Percentiles rank a stretch among this genome's conserved stretches.
Conservation (phyloP, 2,329 filamentous ascomycete species). For the Pseudogymnoascus verrucosus region DNA sequence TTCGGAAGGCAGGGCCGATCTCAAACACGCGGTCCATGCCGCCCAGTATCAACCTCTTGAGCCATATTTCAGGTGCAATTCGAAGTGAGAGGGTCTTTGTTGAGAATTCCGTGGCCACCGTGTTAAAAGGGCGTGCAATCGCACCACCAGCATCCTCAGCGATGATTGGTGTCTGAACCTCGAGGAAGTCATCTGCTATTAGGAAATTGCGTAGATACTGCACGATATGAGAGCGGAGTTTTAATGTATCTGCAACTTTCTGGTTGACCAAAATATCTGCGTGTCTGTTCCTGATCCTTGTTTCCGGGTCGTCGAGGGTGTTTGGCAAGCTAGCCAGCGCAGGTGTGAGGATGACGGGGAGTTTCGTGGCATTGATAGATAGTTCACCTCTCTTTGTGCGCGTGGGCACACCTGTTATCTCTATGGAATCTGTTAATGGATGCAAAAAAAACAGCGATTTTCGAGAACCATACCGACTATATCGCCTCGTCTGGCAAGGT, state of each 20-base stretch:
- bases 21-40: slow-evolving; percentile 87
- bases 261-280: slow-evolving; percentile 77
- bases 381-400: slow-evolving; percentile 67
- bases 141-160: slow-evolving; percentile 79
- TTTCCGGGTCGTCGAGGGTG: slow-evolving; percentile 61
- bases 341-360: slow-evolving; percentile 69
- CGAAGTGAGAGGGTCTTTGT: slow-evolving; percentile 66
- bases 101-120: slow-evolving; percentile 66
- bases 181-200: slow-evolving; percentile 63
- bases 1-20: slow-evolving; percentile 85
- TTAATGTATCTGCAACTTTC: slow-evolving; percentile 58
- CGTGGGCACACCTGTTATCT: slow-evolving; percentile 62
- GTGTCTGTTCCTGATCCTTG: slow-evolving; percentile 68
- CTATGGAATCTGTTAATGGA: slow-evolving; percentile 17
- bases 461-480: slow-evolving; percentile 54
- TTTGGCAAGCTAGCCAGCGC: slow-evolving; percentile 72
- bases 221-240: slow-evolving; percentile 66
- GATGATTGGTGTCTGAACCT: slow-evolving; percentile 87
- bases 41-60: slow-evolving; percentile 85
- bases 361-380: slow-evolving; percentile 57
- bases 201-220: slow-evolving; percentile 68
- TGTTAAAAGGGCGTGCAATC: slow-evolving; percentile 77
- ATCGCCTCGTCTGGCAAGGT: slow-evolving; percentile 70
- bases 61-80: slow-evolving; percentile 90
- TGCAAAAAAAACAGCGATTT: slow-evolving; percentile 29